Evolutionary conservation across 73 alveolate genomes (phyloP).

Genomic region (Tetrahymena malaccensis): DNA sequence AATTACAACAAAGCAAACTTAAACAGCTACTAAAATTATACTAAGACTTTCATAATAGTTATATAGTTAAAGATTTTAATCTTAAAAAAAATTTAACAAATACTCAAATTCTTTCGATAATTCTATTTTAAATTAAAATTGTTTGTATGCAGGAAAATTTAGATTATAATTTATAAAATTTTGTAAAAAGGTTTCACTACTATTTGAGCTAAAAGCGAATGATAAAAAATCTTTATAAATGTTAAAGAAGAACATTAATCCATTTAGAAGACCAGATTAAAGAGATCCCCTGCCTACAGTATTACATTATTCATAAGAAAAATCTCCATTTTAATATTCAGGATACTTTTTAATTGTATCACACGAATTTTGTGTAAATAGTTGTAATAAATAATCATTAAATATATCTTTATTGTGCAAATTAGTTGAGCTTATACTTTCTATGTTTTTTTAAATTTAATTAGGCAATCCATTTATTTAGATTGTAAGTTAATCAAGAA

Average conservation of each 20-base stretch:
- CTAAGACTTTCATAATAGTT: not conserved
- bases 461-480: not conserved
- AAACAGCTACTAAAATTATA: not conserved
- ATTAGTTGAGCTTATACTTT: not conserved
- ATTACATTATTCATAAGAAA: not conserved
- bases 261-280: not conserved
- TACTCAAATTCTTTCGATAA: not conserved
- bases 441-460: too few relatives aligned
- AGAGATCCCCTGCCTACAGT: not conserved
- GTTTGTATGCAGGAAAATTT: not conserved
- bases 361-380: not conserved
- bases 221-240: not conserved
- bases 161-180: too few relatives aligned
- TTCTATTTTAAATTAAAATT: not conserved
- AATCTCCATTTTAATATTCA: not conserved
- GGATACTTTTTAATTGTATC: too few relatives aligned
- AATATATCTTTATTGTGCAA: too few relatives aligned
- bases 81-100: not conserved
- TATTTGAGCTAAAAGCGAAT: not conserved
- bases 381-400: not conserved
- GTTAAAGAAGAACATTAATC: not conserved
- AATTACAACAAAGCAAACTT: not conserved
- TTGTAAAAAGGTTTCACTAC: not conserved
- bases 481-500: not conserved
- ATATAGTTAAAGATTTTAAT: not conserved